Percentiles rank a stretch among this genome's conserved stretches.
phyloP scores from a whole-genome alignment of 2,329 filamentous ascomycete species.

The Neopestalotiopsis sp. region DNA sequence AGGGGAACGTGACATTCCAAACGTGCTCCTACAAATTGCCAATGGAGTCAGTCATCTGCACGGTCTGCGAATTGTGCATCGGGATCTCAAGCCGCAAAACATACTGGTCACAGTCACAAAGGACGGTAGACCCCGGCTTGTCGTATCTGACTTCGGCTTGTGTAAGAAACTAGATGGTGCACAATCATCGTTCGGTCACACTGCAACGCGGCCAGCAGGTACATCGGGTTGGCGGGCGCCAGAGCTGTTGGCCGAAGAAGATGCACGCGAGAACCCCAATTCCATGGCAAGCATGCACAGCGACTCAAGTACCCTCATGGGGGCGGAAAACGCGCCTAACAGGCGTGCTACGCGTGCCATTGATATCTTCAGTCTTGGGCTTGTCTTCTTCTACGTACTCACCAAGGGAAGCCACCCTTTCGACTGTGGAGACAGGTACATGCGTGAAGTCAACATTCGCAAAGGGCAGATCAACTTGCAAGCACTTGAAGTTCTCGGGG shows the following conservation, averaged over 20 bases:
- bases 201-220: constrained; percentile 89
- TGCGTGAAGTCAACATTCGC: constrained; percentile 96
- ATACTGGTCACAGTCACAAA: constrained; percentile 83
- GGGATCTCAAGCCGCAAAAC: constrained; percentile 97
- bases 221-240: constrained; percentile 97
- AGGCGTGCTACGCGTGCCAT: constrained; percentile 93
- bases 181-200: constrained; percentile 92
- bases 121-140: constrained; percentile 75
- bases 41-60: constrained; percentile 89
- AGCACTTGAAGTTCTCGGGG: constrained; percentile 75
- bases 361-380: constrained; percentile 94
- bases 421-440: constrained; percentile 91
- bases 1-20: constrained; percentile 76
- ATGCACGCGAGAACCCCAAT: constrained; percentile 56
- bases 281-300: constrained; percentile 61
- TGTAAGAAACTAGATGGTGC: constrained; percentile 97
- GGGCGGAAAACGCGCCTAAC: constrained; percentile 62
- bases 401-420: constrained; percentile 92
- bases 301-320: constrained; percentile 63
- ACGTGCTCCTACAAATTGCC: constrained; percentile 86
- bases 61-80: constrained; percentile 90
- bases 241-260: constrained; percentile 84
- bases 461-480: constrained; percentile 80
- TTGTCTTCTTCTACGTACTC: constrained; percentile 99
- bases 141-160: constrained; percentile 96